Evolutionary conservation across 305 asterid genomes (phyloP), one percentile per base, ranked within the genome.

Genomic region (Striga hermonthica): DNA sequence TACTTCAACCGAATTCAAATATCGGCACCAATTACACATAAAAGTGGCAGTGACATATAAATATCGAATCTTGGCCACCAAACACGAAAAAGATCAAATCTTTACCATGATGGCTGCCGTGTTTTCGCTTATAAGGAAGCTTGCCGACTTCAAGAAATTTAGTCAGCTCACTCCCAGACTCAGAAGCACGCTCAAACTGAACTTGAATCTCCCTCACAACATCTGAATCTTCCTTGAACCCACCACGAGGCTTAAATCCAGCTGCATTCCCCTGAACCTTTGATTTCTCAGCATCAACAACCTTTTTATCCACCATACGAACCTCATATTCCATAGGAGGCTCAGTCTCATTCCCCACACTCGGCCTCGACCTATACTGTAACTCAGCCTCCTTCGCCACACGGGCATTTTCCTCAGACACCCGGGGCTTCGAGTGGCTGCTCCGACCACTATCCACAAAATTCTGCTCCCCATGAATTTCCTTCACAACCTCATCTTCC

Each of bases 71-170:
- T 58, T 66, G 59, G 71, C 68, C 59, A 67, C n/a, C 67, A 41
- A 44, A 57, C 52, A 61, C 16, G 3, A 62, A 2, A 38, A 87
- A 79, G 65, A 59, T 64, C 47, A 45, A 65, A 39, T 52, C 64
- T 79, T 80, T 84, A 86, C 97, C 97, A 74, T 81, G 90, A 71
- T 78, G 79, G 16, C 91, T 86, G 57, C 86, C 87, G 34, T 88
- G 84, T 79, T 84, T 93, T 4, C 86, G 83, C 53, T 90, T 88
- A 74, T 93, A 84, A 0, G 90, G 97, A 75, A 72, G 82, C 86
- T 79, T 86, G 65, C 97, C 99, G 72, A 83, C 95, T 78, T 93
- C 99, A 48, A 93, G 96, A 74, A 88, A 75, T 81, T 73, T 80
- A 1, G 90, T 81, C 44, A 93, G 82, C 79, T 88, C 96, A 41